A percentile compares a stretch with the other conserved stretches of the same genome.
Conservation (phyloP, 1,284 basidiomycete species). For the Amylostereum areolatum region DNA sequence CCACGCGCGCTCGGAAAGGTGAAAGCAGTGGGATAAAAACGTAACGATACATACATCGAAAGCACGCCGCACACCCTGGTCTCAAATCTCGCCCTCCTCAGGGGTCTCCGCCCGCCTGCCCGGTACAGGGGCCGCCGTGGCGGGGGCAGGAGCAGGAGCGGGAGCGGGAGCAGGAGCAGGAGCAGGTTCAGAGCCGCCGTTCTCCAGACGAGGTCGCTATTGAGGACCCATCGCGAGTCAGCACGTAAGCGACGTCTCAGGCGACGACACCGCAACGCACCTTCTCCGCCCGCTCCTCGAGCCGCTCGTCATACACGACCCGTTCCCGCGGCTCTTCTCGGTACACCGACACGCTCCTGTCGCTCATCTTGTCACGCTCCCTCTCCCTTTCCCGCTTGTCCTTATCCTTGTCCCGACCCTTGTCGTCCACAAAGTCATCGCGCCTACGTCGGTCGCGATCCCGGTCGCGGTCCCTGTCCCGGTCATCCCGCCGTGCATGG, state of each 20-base stretch:
- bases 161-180: slow-evolving; percentile 16
- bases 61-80: no score
- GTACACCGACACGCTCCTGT: slow-evolving; percentile 43
- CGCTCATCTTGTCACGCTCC: slow-evolving; percentile 41
- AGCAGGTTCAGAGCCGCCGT: slow-evolving; percentile 33
- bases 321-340: slow-evolving; percentile 43
- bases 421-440: slow-evolving; percentile 39
- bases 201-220: slow-evolving; percentile 36
- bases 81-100: slow-evolving; percentile 76
- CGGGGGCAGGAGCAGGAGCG: slow-evolving; percentile 8
- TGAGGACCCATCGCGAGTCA: slow-evolving; percentile 19
- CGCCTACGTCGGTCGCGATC: slow-evolving; percentile 30
- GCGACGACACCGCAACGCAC: slow-evolving; percentile 29
- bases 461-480: slow-evolving; percentile 31
- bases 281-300: slow-evolving; percentile 52
- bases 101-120: slow-evolving; percentile 54
- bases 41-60: no score
- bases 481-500: slow-evolving; percentile 31
- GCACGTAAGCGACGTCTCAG: slow-evolving; percentile 2
- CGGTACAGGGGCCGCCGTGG: slow-evolving; percentile 26
- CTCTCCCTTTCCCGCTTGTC: slow-evolving; percentile 21
- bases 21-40: no score
- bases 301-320: slow-evolving; percentile 39
- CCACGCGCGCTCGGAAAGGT: no score
- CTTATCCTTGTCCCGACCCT: slow-evolving; percentile 37